These are phyloP conservation scores for Eutypella sp. DNA, from an alignment of 2,329 filamentous ascomycete species.

Conservation along the genomic window DNA sequence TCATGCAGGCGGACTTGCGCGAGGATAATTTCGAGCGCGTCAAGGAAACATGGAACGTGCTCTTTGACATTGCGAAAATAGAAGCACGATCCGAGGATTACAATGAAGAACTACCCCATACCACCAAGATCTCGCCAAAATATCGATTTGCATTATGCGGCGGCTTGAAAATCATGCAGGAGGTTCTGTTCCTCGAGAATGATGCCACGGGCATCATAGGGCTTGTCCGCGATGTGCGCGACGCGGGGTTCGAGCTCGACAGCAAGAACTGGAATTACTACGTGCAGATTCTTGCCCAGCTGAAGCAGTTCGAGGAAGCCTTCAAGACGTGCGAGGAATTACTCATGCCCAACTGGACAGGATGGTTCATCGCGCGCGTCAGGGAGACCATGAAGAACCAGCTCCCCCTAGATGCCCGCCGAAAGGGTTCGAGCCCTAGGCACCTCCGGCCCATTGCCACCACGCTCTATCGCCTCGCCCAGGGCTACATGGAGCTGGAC, in stretches of 20 bases:
- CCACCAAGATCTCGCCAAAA: constrained; percentile 38
- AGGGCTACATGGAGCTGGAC: constrained; percentile 46
- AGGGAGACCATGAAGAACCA: constrained; percentile 19
- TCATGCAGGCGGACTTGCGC: constrained; percentile 63
- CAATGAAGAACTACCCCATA: constrained; percentile 21
- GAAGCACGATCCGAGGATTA: constrained; percentile 31
- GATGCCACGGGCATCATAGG: constrained; percentile 43
- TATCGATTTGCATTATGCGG: constrained; percentile 50
- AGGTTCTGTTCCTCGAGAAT: constrained; percentile 34
- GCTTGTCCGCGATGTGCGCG: constrained; percentile 51
- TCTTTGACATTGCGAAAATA: constrained; percentile 47
- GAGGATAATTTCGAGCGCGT: constrained; percentile 57
- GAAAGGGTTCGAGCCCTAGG: constrained; percentile 31
- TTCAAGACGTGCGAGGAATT: constrained; percentile 70
- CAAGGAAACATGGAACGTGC: constrained; percentile 60
- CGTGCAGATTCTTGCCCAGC: constrained; percentile 60
- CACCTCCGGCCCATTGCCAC: constrained; percentile 36
- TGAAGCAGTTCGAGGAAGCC: constrained; percentile 58
- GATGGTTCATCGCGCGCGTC: constrained; percentile 51
- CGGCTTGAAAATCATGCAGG: constrained; percentile 45
- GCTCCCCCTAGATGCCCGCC: constrained; percentile 34
- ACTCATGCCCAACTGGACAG: constrained; percentile 74
- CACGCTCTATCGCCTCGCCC: constrained; percentile 44
- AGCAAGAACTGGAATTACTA: constrained; percentile 77
- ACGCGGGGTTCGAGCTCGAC: constrained; percentile 68